Base-by-base conservation (phyloP, 1,284 basidiomycete species). In the Papiliotrema fonsecae region DNA sequence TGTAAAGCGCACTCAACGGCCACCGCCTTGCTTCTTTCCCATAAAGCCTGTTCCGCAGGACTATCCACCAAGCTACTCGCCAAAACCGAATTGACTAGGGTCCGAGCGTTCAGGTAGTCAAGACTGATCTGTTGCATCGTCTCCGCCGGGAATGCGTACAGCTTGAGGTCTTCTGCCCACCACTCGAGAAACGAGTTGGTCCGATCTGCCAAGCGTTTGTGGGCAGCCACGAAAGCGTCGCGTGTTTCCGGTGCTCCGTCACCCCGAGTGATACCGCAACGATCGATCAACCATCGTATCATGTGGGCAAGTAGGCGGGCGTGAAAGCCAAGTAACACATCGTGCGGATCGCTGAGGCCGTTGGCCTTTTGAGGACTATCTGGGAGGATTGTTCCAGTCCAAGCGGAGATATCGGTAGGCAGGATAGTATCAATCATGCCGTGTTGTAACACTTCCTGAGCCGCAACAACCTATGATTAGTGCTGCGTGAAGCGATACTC, bases 311-410 rank as follows among this genome's bases (percentile, higher is more conserved):
- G 55, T 19, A 69, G 52, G 13, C 60, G 54, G 6, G 67, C 65
- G 43, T 69, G 66, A 44, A 49, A 62, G 11, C 58, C 57, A 24
- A 71, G 60, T 19, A 71, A 49, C 11, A 71, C 45, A 46, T 71
- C 69, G 51, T 60, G 40, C 7, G 47, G 49, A 11, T 46, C 6
- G n/a, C 9, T 14, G 14, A 41, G 18, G 4, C 51, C 19, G 21
- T 31, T 27, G 4, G 60, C 48, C 36, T 63, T 61, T 2, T 58
- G 62, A 10, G n/a, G n/a, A n/a, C n/a, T n/a, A n/a, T n/a, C 13
- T 3, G 42, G 26, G 9, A 32, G 26, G 3, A 19, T 26, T 22
- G 5, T 27, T 16, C 19, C 28, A 26, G 7, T 16, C 39, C 24
- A 41, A 7, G 42, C n/a, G 39, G 38, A 4, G 45, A 45, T 35